Percentiles rank a stretch among this genome's conserved stretches.
phyloP scores from a whole-genome alignment of 140 eudicot species.

The Oenanthe javanica region DNA sequence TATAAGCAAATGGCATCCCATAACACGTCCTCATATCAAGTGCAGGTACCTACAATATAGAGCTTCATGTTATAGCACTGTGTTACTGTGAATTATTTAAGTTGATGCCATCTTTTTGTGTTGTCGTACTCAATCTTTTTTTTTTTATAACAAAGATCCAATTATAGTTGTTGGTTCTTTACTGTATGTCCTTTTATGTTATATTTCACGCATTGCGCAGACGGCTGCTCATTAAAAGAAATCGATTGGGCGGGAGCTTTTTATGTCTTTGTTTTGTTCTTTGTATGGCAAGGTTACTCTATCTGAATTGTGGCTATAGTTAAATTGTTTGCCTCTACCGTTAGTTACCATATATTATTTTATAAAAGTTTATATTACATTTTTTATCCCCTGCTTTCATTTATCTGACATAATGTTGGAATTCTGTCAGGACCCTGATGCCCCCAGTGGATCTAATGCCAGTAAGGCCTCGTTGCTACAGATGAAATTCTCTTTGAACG shows the following conservation, averaged over 20 bases:
- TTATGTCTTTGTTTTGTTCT: background rate
- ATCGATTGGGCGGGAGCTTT: background rate
- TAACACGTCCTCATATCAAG: background rate
- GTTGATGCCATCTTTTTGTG: background rate
- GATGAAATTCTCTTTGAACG: slow-evolving; percentile 76
- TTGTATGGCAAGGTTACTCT: background rate
- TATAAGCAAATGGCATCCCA: background rate
- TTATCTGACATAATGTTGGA: slow-evolving; percentile 11
- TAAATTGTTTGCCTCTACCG: background rate
- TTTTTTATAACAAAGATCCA: background rate
- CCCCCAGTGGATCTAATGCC: slow-evolving; percentile 23
- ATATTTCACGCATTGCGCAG: background rate
- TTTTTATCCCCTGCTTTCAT: background rate
- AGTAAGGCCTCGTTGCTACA: slow-evolving; percentile 48
- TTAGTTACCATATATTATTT: background rate
- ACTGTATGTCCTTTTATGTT: slow-evolving; percentile 11
- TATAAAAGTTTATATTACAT: background rate
- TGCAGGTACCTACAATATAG: background rate
- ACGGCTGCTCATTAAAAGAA: background rate
- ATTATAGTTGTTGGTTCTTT: background rate
- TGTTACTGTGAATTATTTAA: background rate
- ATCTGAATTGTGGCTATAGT: background rate
- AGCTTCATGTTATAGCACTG: background rate
- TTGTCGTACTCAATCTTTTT: background rate
- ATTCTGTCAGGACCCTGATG: slow-evolving; percentile 54